Evolutionary conservation across 2,329 filamentous ascomycete genomes (phyloP), one percentile per base, ranked within the genome.

Genomic region (Hirsutella minnesotensis): DNA sequence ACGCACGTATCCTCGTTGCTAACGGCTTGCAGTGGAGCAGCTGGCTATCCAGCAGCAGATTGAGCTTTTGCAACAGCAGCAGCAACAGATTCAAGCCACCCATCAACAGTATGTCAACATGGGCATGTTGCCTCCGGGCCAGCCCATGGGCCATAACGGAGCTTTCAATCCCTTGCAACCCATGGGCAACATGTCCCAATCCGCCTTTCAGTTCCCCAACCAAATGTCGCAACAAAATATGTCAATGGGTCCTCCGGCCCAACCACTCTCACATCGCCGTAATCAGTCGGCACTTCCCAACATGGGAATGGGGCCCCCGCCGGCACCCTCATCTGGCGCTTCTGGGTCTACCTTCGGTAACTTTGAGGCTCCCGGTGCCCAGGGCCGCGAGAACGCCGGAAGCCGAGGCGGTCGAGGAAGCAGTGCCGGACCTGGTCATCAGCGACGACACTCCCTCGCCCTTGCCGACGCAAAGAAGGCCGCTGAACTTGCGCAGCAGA

Each of bases 31-130:
- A 94, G 89, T 95, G 86, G 90, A 95, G 72, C 89, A 95, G 76
- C 79, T 95, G 61, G 87, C 87, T 60, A 89, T 96, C 62, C 89
- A 95, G 69, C 90, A 95, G 71, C 90, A 96, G 68, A 95, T 96
- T 59, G 90, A 96, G 68, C 77, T 94, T 60, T 75, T 96, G 58
- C 90, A 96, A 70, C 88, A 95, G 64, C 92, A 96, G 64, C 92
- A 96, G 63, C 89, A 96, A 65, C 89, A 95, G 63, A 94, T 96
- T 59, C 86, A 94, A 67, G 87, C 87, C 55, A 92, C 87, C 50
- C 88, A 95, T 59, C 89, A 95, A 67, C 90, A 96, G 68, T 95
- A 95, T 71, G 83, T 95, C 57, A 95, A 92, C 64, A 89, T 95
- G 85, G 87, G 87, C 63, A 88, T 96, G 76, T 81, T 96, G 56